phyloP scores from a whole-genome alignment of 257 asterid genomes.

The Solanum chiquidenum region DNA sequence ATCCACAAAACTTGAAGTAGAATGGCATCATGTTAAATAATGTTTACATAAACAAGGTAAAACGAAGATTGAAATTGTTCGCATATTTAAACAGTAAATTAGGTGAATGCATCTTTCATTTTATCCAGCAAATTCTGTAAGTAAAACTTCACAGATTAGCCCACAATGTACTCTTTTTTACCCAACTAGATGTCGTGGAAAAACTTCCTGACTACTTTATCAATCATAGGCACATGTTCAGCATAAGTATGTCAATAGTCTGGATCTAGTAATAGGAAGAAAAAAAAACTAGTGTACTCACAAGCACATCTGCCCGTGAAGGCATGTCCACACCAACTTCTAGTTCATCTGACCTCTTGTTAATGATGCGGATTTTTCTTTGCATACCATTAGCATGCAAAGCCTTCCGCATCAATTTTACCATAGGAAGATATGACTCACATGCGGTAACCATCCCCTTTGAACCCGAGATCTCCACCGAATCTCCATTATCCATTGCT shows the following conservation, averaged over 20 bases:
- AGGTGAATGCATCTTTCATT: background rate
- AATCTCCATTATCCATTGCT: slow-evolving; percentile 48
- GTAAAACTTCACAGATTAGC: background rate
- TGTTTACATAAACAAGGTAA: background rate
- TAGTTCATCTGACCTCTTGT: slow-evolving; percentile 92
- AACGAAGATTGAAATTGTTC: background rate
- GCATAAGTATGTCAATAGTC: background rate
- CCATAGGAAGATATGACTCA: slow-evolving; percentile 97
- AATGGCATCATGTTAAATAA: background rate
- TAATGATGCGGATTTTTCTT: slow-evolving; percentile 44
- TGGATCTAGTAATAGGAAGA: background rate
- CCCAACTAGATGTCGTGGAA: background rate
- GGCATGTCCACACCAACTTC: slow-evolving; percentile 65
- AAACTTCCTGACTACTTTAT: background rate
- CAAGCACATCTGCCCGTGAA: slow-evolving; percentile 82
- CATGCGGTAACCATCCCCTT: slow-evolving; percentile 75
- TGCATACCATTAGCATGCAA: slow-evolving; percentile 60
- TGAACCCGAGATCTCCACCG: slow-evolving; percentile 14
- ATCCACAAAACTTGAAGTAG: background rate
- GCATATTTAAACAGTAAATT: background rate
- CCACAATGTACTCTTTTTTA: background rate
- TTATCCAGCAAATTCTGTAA: background rate
- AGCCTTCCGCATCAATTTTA: slow-evolving; percentile 73
- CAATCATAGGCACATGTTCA: background rate
- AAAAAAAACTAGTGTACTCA: slow-evolving; percentile 24